These are phyloP conservation scores for Stemphylium lycopersici DNA, from an alignment of 2,329 filamentous ascomycete species.

Conservation along the genomic window DNA sequence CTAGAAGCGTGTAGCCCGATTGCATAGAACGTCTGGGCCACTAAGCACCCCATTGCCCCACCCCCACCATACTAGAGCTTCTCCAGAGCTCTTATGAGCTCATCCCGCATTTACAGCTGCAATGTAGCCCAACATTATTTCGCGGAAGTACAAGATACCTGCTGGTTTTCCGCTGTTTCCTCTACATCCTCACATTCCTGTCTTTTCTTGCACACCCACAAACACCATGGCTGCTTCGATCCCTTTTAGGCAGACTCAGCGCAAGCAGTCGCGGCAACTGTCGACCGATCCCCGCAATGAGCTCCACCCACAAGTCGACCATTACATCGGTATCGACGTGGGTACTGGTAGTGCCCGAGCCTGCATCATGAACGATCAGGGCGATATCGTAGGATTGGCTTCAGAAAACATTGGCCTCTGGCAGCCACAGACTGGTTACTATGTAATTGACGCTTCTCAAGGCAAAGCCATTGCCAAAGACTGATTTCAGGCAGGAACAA, in stretches of 20 bases:
- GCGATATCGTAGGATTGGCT: conserved; percentile 75
- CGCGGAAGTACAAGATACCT: conserved; percentile 4
- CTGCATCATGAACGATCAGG: conserved; percentile 90
- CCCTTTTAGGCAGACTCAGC: conserved; percentile 36
- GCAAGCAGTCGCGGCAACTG: conserved; percentile 53
- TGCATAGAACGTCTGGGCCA: conserved; percentile 27
- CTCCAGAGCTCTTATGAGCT: conserved; percentile 44
- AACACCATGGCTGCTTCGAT: conserved; percentile 31
- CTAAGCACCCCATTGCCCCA: conserved; percentile 35
- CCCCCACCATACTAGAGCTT: conserved; percentile 41
- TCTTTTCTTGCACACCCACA: conserved; percentile 9
- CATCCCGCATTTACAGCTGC: conserved; percentile 41
- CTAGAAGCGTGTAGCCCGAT: conserved; percentile 21
- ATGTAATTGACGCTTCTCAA: conserved; percentile 47
- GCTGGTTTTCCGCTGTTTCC: background rate
- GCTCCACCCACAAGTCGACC: conserved; percentile 62
- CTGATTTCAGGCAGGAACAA: conserved; percentile 73
- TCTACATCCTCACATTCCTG: background rate
- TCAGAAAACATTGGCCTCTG: conserved; percentile 60
- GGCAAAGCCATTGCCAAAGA: background rate
- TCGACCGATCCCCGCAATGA: conserved; percentile 62
- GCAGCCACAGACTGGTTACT: conserved; percentile 62
- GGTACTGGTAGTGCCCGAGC: conserved; percentile 94
- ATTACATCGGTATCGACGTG: conserved; percentile 89
- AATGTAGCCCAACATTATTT: conserved; percentile 41